Evolutionary conservation across 352 stramenopile species (phyloP), one percentile per base, ranked within the genome.

Genomic region (Blastocystis sp.): DNA sequence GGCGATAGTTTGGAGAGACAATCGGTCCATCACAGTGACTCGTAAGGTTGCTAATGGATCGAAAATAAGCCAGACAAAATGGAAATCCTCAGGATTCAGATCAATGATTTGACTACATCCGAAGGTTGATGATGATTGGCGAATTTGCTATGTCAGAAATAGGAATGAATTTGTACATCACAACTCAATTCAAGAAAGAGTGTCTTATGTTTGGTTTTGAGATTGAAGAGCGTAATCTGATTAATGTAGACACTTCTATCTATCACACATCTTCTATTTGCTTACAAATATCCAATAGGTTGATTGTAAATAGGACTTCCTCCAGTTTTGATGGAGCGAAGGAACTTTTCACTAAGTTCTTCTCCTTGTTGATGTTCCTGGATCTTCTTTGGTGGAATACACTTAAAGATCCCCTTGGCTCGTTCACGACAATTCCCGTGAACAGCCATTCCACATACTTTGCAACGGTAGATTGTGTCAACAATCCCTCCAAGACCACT

Each of bases 151-250:
- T 21, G 4, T 16, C 37, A 27, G 12, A 24, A 1, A 54, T 37
- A 24, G n/a, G 65, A 52, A 51, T 11, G 2, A 7, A 75, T 19
- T 29, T 5, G 11, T 24, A 75, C 65, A 37, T 75, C 65, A n/a
- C 65, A 75, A 2, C 37, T 57, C 6, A 75, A 43, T 21, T 35
- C 7, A 4, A 75, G 32, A 46, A 35, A 75, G 12, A 75, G 65
- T 43, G 65, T 56, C 35, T 75, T 75, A 43, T 75, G 65, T 43
- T 75, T 75, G 65, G 52, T 75, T 9, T 46, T 39, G 5, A 75
- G 29, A n/a, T 0, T 75, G 65, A 75, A 75, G 2, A 75, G 65
- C 27, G 65, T 75, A 24, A 75, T 75, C 65, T 75, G 65, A 37
- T 75, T 75, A 19, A 75, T 56, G 12, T 51, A 54, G 14, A 75